A percentile compares a stretch with the other conserved stretches of the same genome.
Evolutionary conservation across 768 basidiomycete genomes (phyloP).

Genomic region (Phylloporus scabripes): DNA sequence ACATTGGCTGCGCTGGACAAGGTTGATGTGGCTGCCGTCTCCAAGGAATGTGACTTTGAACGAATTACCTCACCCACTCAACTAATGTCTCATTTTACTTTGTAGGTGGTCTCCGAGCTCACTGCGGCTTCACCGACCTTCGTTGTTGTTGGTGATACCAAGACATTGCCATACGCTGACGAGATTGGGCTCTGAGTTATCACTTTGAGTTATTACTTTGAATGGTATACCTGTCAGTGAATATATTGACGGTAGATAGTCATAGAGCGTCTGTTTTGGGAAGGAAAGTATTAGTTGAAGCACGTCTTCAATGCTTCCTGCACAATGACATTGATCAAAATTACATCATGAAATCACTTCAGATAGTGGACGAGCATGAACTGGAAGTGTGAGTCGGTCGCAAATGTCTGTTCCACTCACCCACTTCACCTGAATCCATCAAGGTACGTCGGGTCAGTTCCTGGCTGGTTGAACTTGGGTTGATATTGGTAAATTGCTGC

Average conservation of each 20-base stretch:
- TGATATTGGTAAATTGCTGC: no score
- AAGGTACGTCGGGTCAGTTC: no score
- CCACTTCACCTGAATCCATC: no score
- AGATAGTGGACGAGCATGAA: no score
- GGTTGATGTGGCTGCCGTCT: slow-evolving; percentile 58
- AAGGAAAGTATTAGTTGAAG: no score
- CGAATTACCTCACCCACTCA: not conserved
- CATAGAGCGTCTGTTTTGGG: not conserved
- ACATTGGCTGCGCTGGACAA: slow-evolving; percentile 67
- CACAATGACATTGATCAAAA: no score
- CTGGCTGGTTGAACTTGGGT: no score
- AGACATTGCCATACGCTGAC: slow-evolving; percentile 74
- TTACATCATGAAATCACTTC: no score
- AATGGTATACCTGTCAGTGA: slow-evolving; percentile 10
- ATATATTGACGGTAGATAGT: slow-evolving; percentile 19
- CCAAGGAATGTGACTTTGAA: slow-evolving; percentile 46
- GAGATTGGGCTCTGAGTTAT: slow-evolving; percentile 66
- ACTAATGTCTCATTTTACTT: not conserved
- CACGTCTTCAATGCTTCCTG: no score
- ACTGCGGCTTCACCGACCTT: slow-evolving; percentile 77
- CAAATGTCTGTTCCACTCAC: no score
- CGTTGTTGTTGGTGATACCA: slow-evolving; percentile 78
- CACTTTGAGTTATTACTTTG: not conserved
- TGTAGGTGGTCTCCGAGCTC: slow-evolving; percentile 54
- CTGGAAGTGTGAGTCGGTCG: no score